A percentile compares a stretch with the other conserved stretches of the same genome.
These are phyloP conservation scores for Mycena kentingensis DNA, from an alignment of 768 basidiomycete species.

Conservation along the genomic window DNA sequence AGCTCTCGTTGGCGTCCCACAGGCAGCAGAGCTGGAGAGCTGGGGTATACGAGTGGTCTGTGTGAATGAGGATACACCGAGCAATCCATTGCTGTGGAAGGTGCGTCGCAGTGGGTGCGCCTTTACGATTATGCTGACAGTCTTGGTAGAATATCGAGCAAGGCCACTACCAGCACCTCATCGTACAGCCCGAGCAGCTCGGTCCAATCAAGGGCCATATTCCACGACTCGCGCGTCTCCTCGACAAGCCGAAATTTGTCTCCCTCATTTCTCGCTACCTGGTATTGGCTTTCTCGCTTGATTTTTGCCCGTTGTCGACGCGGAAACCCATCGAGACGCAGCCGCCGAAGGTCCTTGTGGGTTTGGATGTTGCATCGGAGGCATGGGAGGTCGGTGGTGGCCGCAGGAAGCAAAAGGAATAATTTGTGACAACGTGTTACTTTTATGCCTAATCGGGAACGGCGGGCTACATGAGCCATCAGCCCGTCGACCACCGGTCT, in stretches of 20 bases:
- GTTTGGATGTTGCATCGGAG: too few relatives aligned
- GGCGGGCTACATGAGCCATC: too few relatives aligned
- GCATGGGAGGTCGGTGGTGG: too few relatives aligned
- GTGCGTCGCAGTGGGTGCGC: not conserved
- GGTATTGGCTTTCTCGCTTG: too few relatives aligned
- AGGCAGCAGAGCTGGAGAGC: not conserved
- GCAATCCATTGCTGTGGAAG: not conserved
- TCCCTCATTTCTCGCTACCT: conserved; percentile 5
- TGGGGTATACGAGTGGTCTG: not conserved
- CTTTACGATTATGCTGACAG: not conserved
- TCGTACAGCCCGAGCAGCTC: not conserved
- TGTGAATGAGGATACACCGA: conserved; percentile 2
- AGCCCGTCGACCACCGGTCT: too few relatives aligned
- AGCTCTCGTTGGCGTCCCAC: not conserved
- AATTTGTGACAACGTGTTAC: too few relatives aligned
- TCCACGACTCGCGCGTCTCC: not conserved
- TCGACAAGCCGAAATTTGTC: not conserved
- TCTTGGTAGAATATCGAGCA: not conserved
- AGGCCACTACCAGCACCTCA: not conserved
- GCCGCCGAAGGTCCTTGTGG: too few relatives aligned
- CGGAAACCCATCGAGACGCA: too few relatives aligned
- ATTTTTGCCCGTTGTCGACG: too few relatives aligned
- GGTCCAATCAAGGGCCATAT: not conserved
- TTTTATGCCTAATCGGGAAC: too few relatives aligned
- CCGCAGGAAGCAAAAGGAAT: too few relatives aligned